Percentiles rank a stretch among this genome's conserved stretches.
phyloP scores from a whole-genome alignment of 2,329 filamentous ascomycete species.

The Aciculosporium take region DNA sequence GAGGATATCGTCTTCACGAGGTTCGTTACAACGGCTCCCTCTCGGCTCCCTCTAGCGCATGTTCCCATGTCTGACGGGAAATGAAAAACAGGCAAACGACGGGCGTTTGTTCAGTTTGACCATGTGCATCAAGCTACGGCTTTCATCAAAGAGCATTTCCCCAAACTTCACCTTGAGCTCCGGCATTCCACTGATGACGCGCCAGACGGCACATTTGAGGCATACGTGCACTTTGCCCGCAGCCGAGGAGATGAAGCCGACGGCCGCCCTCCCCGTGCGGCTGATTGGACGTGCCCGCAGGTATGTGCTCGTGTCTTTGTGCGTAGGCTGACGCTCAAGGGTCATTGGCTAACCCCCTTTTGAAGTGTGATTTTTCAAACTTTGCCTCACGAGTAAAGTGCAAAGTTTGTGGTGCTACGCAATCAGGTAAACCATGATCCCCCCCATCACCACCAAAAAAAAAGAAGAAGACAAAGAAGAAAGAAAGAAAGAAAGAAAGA shows the following conservation, averaged over 20 bases:
- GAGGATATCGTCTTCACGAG: slow-evolving; percentile 22
- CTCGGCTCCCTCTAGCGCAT: too few species aligned
- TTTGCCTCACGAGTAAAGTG: slow-evolving; percentile 23
- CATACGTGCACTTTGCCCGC: slow-evolving; percentile 28
- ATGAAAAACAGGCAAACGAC: slow-evolving; percentile 19
- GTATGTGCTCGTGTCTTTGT: slow-evolving; percentile 11
- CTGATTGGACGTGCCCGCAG: slow-evolving; percentile 22
- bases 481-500: too few species aligned
- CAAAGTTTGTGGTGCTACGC: slow-evolving; percentile 22
- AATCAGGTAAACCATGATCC: slow-evolving; percentile 16
- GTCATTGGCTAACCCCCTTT: slow-evolving; percentile 9
- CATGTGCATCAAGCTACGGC: slow-evolving; percentile 24
- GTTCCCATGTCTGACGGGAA: background rate
- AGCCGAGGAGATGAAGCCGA: slow-evolving; percentile 21
- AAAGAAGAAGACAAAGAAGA: too few species aligned
- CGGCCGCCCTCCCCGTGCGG: slow-evolving; percentile 9
- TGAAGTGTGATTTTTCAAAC: slow-evolving; percentile 26
- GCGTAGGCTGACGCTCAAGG: background rate
- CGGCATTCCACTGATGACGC: slow-evolving; percentile 23
- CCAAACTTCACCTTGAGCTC: slow-evolving; percentile 23
- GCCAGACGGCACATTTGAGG: slow-evolving; percentile 23
- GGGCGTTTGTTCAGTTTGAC: slow-evolving; percentile 29
- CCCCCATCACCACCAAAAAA: too few species aligned
- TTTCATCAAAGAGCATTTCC: slow-evolving; percentile 30
- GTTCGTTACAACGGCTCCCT: too few species aligned